phyloP scores from a whole-genome alignment of 2,329 filamentous ascomycete species.

The Venturia nashicola region DNA sequence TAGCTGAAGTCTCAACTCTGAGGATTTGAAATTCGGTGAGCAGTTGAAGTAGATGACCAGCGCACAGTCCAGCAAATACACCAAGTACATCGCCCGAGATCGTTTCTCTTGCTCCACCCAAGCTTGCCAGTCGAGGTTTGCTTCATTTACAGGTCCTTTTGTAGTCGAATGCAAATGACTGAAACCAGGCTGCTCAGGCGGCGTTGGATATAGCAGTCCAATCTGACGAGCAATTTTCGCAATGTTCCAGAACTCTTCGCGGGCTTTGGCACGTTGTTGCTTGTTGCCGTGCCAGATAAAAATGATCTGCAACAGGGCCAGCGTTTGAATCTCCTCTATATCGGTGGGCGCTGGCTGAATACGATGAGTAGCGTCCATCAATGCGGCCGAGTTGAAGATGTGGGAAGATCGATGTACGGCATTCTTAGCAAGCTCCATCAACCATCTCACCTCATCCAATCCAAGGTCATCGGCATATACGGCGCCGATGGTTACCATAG shows the following conservation, averaged over 20 bases:
- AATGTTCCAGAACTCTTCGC: constrained; percentile 45
- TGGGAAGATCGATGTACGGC: constrained; percentile 45
- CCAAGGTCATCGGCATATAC: constrained; percentile 57
- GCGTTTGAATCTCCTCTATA: constrained; percentile 55
- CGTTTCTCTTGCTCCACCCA: constrained; percentile 65
- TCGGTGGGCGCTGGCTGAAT: constrained; percentile 16
- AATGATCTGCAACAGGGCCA: constrained; percentile 49
- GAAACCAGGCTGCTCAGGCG: constrained; percentile 33
- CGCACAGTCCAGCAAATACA: constrained; percentile 52
- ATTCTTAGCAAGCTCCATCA: constrained; percentile 52
- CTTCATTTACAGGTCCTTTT: constrained; percentile 27
- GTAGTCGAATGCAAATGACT: constrained; percentile 48
- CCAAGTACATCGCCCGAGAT: constrained; percentile 50
- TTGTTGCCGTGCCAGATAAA: constrained; percentile 60
- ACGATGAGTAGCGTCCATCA: not conserved
- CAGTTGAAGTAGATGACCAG: constrained; percentile 61
- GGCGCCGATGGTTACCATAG: constrained; percentile 61
- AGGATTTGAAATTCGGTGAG: constrained; percentile 48
- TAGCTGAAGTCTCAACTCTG: constrained; percentile 55
- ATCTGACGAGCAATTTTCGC: constrained; percentile 45
- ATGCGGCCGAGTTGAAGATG: constrained; percentile 32
- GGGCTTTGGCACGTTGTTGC: constrained; percentile 50
- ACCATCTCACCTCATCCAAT: constrained; percentile 49
- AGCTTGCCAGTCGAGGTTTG: constrained; percentile 49
- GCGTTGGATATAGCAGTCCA: constrained; percentile 43